Base-by-base conservation (phyloP, 2,329 filamentous ascomycete genomes). In the Colletotrichum liaoningense region DNA sequence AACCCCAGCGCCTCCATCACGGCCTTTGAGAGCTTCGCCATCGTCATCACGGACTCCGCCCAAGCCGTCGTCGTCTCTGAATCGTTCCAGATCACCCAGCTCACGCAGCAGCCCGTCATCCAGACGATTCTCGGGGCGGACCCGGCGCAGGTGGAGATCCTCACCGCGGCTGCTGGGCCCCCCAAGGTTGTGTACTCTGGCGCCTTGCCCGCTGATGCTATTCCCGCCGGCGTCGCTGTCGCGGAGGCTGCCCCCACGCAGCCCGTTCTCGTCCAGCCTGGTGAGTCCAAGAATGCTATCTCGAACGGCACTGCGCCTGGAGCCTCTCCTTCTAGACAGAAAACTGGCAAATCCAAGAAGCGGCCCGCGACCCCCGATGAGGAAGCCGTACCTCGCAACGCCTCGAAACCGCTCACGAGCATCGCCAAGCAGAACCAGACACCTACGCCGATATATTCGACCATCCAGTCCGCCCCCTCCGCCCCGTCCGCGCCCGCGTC, bases 1-100 rank as follows among this genome's bases (percentile, higher is more conserved):
- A 71, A 67, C 2, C 77, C 77, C 2, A 75, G 75, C 24, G 49
- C 67, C 26, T 72, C 74, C 28, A 77, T 78, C 24, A 67, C 69
- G n/a, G 75, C 75, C 1, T 76, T 78, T 55, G 72, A 73, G 3
- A 73, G 67, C 52, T 78, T 78, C 60, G 63, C 72, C 67, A 75
- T 78, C 73, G 58, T 77, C 24, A 76, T 79, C 55, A 56, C 76
- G 67, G 77, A 79, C 22, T 52, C 76, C 6, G 67, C 63, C 24
- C 46, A 62, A 38, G 56, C 35, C 22, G 63, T 69, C 4, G 66
- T 75, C 22, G 67, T 75, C 2, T 76, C 75, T 7, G 73, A 76
- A 35, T 24, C 69, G 1, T 76, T 76, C 57, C 55, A 42, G 26
- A 76, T 76, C 24, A 69, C 33, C 28, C 62, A 73, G 57, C 71